Conservation (phyloP, 2,329 filamentous ascomycete genomes). For the Periconia sp. region DNA sequence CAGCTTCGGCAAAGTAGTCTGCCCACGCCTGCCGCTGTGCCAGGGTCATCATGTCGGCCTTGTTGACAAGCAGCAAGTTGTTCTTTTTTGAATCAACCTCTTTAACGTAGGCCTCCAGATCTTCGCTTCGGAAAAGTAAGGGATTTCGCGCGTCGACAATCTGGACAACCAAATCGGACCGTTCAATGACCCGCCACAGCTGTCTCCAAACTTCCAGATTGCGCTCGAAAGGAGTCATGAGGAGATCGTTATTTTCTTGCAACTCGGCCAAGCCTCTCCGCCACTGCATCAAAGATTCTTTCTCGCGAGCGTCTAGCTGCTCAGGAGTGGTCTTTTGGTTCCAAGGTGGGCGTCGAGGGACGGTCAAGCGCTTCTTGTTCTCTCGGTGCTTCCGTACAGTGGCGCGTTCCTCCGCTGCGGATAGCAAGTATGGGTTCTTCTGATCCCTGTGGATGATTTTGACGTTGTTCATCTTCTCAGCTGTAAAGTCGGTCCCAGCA, state of each 20-base stretch:
- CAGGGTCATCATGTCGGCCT: slow-evolving; percentile 97
- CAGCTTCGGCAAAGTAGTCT: slow-evolving; percentile 75
- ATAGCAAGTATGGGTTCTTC: slow-evolving; percentile 91
- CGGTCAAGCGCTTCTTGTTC: slow-evolving; percentile 78
- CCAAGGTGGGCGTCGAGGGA: slow-evolving; percentile 89
- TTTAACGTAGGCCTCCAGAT: slow-evolving; percentile 92
- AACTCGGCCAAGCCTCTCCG: slow-evolving; percentile 86
- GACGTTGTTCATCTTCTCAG: slow-evolving; percentile 98
- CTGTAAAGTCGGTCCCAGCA: slow-evolving; percentile 97
- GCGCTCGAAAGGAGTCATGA: slow-evolving; percentile 97
- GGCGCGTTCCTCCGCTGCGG: slow-evolving; percentile 77
- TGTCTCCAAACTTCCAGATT: slow-evolving; percentile 98
- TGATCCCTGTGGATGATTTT: slow-evolving; percentile 98
- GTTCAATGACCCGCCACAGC: slow-evolving; percentile 95
- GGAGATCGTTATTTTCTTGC: slow-evolving; percentile 88
- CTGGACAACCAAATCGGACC: slow-evolving; percentile 93
- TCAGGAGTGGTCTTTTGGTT: slow-evolving; percentile 80
- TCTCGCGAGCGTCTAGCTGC: slow-evolving; percentile 77
- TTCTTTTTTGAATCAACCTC: slow-evolving; percentile 85
- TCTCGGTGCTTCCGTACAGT: slow-evolving; percentile 79
- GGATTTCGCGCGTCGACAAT: slow-evolving; percentile 98
- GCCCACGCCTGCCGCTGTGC: slow-evolving; percentile 84
- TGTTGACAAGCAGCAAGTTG: slow-evolving; percentile 93
- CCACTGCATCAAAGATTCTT: slow-evolving; percentile 83
- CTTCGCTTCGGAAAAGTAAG: slow-evolving; percentile 88